Evolutionary conservation across 1,284 basidiomycete species (phyloP).

Genomic region (Ganoderma resinaceum): DNA sequence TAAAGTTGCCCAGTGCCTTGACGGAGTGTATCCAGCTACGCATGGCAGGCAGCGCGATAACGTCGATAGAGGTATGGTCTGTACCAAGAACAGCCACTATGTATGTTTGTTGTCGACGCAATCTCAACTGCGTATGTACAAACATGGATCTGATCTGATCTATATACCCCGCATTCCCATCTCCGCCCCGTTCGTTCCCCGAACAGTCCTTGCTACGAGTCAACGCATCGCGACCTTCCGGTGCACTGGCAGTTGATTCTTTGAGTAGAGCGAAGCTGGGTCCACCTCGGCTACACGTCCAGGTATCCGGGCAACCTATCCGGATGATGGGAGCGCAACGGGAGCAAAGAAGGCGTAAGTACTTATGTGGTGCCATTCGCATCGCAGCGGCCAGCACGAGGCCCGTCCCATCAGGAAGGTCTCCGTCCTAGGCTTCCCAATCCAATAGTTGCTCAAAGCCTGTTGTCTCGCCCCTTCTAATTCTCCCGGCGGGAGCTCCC

Average conservation of each 20-base stretch:
- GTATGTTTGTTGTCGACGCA: not conserved
- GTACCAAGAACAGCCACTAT: not conserved
- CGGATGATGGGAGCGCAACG: slow-evolving; percentile 8
- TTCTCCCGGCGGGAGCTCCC: slow-evolving; percentile 9
- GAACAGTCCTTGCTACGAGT: not conserved
- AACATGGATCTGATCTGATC: slow-evolving; percentile 14
- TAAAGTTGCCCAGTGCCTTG: slow-evolving; percentile 27
- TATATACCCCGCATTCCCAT: not conserved
- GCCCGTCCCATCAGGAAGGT: slow-evolving; percentile 21
- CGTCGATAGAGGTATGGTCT: not conserved
- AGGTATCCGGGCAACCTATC: not conserved
- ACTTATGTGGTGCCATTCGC: slow-evolving; percentile 11
- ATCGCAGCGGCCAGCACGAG: slow-evolving; percentile 28
- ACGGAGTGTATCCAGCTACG: slow-evolving; percentile 32
- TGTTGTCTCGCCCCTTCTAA: slow-evolving; percentile 15
- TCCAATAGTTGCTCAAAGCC: slow-evolving; percentile 22
- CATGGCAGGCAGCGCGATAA: slow-evolving; percentile 8
- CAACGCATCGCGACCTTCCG: not conserved
- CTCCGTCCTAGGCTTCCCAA: slow-evolving; percentile 7
- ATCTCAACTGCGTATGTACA: not conserved
- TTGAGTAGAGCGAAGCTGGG: not conserved
- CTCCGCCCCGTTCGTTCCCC: not conserved
- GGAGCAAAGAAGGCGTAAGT: not conserved
- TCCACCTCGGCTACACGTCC: not conserved
- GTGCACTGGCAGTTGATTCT: not conserved